Percentiles rank a stretch among this genome's conserved stretches.
These are phyloP conservation scores for Fraxinus greggii DNA, from an alignment of 305 asterid species.

Conservation along the genomic window DNA sequence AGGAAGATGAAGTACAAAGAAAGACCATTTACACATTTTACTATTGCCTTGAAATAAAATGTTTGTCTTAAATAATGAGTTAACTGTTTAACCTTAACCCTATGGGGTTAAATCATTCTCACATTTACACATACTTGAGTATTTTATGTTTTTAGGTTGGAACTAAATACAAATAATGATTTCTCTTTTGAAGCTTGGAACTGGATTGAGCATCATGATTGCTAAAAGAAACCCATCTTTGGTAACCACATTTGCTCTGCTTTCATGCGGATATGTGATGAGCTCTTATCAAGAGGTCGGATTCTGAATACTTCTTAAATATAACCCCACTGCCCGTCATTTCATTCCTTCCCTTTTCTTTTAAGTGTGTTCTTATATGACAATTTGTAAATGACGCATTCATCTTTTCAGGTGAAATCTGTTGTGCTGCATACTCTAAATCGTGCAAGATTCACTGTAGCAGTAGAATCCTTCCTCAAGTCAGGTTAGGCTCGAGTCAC, in stretches of 20 bases:
- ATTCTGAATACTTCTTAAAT: slow-evolving; percentile 19
- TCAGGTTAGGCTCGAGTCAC: slow-evolving; percentile 50
- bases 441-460: slow-evolving; percentile 90
- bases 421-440: slow-evolving; percentile 85
- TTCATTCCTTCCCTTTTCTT: slow-evolving; percentile 2
- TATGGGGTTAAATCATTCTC: background rate
- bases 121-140: slow-evolving; percentile 2
- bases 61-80: slow-evolving; percentile 7
- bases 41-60: background rate
- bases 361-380: background rate
- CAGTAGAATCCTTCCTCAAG: slow-evolving; percentile 85
- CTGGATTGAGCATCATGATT: slow-evolving; percentile 87
- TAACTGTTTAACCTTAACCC: background rate
- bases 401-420: slow-evolving; percentile 71
- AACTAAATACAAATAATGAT: slow-evolving; percentile 29
- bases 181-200: slow-evolving; percentile 76
- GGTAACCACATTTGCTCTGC: slow-evolving; percentile 70
- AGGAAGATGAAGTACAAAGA: background rate
- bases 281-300: slow-evolving; percentile 96
- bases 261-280: slow-evolving; percentile 86
- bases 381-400: slow-evolving; percentile 1
- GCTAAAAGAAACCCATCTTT: slow-evolving; percentile 91
- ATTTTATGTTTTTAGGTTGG: slow-evolving; percentile 6
- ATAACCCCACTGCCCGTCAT: background rate
- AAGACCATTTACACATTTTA: background rate